These are phyloP conservation scores for Yamadazyma insecticola DNA, from an alignment of 805 yeast species.

Conservation along the genomic window DNA sequence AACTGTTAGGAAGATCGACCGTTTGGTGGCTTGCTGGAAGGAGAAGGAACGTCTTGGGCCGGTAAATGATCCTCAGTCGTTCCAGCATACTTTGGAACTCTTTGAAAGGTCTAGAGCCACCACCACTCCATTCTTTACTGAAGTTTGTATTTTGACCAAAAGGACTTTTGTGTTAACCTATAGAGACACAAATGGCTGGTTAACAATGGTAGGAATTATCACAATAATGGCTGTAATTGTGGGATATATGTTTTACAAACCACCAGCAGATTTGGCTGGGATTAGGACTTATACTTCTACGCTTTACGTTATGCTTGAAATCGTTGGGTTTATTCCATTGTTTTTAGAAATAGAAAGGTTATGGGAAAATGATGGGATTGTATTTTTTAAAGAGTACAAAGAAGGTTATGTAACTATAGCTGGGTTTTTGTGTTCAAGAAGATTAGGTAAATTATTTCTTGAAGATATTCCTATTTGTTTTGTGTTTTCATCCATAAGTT, in stretches of 20 bases:
- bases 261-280: constrained; percentile 57
- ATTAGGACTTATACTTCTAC: constrained; percentile 49
- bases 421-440: constrained; percentile 64
- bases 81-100: constrained; percentile 5
- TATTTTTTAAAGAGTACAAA: constrained; percentile 53
- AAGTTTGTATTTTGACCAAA: constrained; percentile 28
- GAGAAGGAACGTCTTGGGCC: constrained; percentile 1
- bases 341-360: constrained; percentile 36
- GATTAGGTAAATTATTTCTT: constrained; percentile 57
- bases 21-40: constrained; percentile 25
- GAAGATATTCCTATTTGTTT: constrained; percentile 68
- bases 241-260: constrained; percentile 76
- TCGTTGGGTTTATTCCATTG: constrained; percentile 37
- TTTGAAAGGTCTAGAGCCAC: constrained; percentile 9
- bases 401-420: constrained; percentile 63
- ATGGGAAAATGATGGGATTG: constrained; percentile 33
- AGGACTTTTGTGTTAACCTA: constrained; percentile 28
- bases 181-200: constrained; percentile 28
- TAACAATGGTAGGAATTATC: constrained; percentile 35
- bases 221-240: constrained; percentile 52
- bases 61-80: constrained; percentile 2
- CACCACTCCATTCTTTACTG: constrained; percentile 22
- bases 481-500: constrained; percentile 56
- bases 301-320: constrained; percentile 34
- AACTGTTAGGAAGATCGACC: constrained; percentile 20